These are phyloP conservation scores for Thuja plicata DNA, from an alignment of 83 land plant genomes.

Conservation along the genomic window DNA sequence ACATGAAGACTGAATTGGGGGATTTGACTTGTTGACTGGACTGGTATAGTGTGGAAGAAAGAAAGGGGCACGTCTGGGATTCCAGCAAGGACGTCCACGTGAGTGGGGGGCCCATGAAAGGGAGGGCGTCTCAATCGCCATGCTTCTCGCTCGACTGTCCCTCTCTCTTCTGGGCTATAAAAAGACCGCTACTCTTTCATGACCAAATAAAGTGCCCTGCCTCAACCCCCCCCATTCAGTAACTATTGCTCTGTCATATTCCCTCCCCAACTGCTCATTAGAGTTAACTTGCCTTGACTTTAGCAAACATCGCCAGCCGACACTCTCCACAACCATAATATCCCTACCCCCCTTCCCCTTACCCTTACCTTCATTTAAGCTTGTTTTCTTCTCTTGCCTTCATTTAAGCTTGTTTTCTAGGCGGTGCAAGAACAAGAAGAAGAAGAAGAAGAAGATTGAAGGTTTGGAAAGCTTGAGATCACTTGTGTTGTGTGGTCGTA, in stretches of 20 bases:
- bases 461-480: not conserved
- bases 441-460: too few species aligned
- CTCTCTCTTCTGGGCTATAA: not conserved
- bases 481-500: not conserved
- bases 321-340: not conserved
- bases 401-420: too few species aligned
- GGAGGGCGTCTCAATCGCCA: not conserved
- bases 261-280: not conserved
- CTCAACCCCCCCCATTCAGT: too few species aligned
- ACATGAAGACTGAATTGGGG: too few species aligned
- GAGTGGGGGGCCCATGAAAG: not conserved
- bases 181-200: not conserved
- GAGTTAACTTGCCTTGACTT: constrained; percentile 6
- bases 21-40: too few species aligned
- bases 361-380: too few species aligned
- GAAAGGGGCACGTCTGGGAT: not conserved
- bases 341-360: too few species aligned
- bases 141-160: not conserved
- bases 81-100: constrained; percentile 5
- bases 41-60: not conserved
- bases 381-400: too few species aligned
- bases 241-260: not conserved
- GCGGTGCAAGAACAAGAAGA: not conserved
- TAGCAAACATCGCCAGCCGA: not conserved
- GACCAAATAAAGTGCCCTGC: not conserved